These are phyloP conservation scores for Plasmodium relictum DNA, from an alignment of 169 alveolate genomes.

Conservation along the genomic window DNA sequence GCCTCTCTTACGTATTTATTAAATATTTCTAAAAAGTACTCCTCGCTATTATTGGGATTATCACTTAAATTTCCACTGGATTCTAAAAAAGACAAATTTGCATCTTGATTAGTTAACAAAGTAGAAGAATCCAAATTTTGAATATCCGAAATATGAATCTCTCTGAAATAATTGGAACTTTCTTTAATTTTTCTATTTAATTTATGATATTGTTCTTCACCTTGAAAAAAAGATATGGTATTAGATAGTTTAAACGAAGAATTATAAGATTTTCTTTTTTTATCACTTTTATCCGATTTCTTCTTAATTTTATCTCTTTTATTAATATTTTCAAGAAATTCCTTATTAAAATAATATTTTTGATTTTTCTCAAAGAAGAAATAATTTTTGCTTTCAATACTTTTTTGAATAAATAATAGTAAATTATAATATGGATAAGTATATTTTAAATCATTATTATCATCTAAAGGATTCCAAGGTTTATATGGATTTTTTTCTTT, in stretches of 20 bases:
- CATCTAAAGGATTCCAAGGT: slow-evolving; percentile 58
- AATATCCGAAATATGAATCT: background rate
- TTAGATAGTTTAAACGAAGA: background rate
- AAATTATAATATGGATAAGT: slow-evolving; percentile 72
- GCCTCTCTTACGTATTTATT: slow-evolving; percentile 48
- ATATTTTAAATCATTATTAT: slow-evolving; percentile 25
- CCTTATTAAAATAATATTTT: slow-evolving; percentile 26
- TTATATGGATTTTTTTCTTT: slow-evolving; percentile 23
- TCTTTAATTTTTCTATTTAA: background rate
- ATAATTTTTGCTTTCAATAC: slow-evolving; percentile 43
- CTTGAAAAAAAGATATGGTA: slow-evolving; percentile 5
- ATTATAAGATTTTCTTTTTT: slow-evolving; percentile 4
- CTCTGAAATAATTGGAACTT: background rate
- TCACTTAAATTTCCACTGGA: background rate
- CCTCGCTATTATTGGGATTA: background rate
- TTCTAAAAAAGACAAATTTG: slow-evolving; percentile 7
- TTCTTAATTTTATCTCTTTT: slow-evolving; percentile 15
- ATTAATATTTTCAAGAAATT: slow-evolving; percentile 30
- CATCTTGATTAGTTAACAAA: slow-evolving; percentile 3
- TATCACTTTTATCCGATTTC: background rate
- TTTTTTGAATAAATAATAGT: slow-evolving; percentile 66
- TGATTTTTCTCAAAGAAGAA: slow-evolving; percentile 42
- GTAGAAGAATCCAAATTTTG: background rate
- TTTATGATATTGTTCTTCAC: background rate
- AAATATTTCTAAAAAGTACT: slow-evolving; percentile 23